phyloP scores from a whole-genome alignment of 2,329 filamentous ascomycete species.

The Stromatinia cepivora region DNA sequence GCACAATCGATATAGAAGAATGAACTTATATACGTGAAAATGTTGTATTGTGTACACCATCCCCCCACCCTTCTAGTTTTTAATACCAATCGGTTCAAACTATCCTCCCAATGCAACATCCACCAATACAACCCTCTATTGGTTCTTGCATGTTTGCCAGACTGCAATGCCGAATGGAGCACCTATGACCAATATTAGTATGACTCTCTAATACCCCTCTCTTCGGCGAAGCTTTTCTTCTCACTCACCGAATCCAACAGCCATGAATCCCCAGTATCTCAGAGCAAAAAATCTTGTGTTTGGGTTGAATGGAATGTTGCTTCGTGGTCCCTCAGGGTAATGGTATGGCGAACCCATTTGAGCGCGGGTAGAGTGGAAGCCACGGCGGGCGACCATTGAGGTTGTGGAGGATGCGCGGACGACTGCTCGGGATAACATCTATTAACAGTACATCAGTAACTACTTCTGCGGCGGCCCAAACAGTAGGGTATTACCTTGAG shows the following conservation, averaged over 20 bases:
- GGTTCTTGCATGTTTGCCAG: conserved; percentile 46
- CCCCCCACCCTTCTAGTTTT: conserved; percentile 23
- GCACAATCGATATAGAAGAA: conserved; percentile 13
- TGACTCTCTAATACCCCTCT: conserved; percentile 1
- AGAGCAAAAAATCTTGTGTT: conserved; percentile 80
- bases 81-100: conserved; percentile 27
- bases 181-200: conserved; percentile 40
- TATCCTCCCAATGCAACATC: conserved; percentile 6
- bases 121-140: conserved; percentile 28
- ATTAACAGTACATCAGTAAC: conserved; percentile 28
- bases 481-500: conserved; percentile 10
- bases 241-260: conserved; percentile 50
- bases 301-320: conserved; percentile 97
- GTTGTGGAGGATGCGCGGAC: conserved; percentile 61
- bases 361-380: conserved; percentile 87
- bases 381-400: conserved; percentile 77
- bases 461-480: background rate
- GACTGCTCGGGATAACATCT: conserved; percentile 83
- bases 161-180: conserved; percentile 62
- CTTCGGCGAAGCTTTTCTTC: background rate
- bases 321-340: conserved; percentile 93
- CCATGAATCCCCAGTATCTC: conserved; percentile 80
- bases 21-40: conserved; percentile 15
- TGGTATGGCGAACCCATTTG: conserved; percentile 91
- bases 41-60: conserved; percentile 25